Evolutionary conservation across 768 basidiomycete species (phyloP).

Genomic region (Hysterangium stoloniferum): DNA sequence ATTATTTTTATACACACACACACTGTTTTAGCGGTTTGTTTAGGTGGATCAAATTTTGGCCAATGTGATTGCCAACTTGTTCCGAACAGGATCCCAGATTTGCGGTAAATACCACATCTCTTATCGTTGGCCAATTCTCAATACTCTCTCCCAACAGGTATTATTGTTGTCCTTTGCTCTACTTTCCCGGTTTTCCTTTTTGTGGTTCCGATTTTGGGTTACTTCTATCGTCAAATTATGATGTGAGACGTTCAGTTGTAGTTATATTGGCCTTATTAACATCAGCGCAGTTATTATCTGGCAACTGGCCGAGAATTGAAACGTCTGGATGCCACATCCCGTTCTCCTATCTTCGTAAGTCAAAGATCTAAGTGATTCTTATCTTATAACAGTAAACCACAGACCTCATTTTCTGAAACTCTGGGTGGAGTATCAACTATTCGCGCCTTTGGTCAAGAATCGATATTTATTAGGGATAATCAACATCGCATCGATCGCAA

Average conservation of each 20-base stretch:
- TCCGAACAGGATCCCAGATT: constrained; percentile 54
- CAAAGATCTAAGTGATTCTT: constrained; percentile 5
- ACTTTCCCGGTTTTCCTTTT: constrained; percentile 81
- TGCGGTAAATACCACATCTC: constrained; percentile 30
- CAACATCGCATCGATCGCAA: constrained; percentile 77
- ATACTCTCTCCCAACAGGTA: constrained; percentile 23
- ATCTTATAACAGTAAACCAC: not conserved
- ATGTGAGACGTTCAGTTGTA: constrained; percentile 37
- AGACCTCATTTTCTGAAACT: constrained; percentile 70
- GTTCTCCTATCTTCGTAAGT: constrained; percentile 76
- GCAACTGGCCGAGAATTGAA: constrained; percentile 83
- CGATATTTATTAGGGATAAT: constrained; percentile 58
- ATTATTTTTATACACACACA: not conserved
- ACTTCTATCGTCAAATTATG: constrained; percentile 78
- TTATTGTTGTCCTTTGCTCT: constrained; percentile 55
- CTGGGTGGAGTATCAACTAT: constrained; percentile 74
- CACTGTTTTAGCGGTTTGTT: constrained; percentile 21
- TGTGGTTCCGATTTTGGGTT: constrained; percentile 64
- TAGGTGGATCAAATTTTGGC: constrained; percentile 71
- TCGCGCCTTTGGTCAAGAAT: constrained; percentile 68
- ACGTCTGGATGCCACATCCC: constrained; percentile 80
- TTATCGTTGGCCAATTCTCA: constrained; percentile 25
- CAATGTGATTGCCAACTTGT: constrained; percentile 63
- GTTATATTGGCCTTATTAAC: no score
- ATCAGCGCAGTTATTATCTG: constrained; percentile 71